Evolutionary conservation across 2,329 filamentous ascomycete species (phyloP).

Genomic region (Aspergillus intermedius): DNA sequence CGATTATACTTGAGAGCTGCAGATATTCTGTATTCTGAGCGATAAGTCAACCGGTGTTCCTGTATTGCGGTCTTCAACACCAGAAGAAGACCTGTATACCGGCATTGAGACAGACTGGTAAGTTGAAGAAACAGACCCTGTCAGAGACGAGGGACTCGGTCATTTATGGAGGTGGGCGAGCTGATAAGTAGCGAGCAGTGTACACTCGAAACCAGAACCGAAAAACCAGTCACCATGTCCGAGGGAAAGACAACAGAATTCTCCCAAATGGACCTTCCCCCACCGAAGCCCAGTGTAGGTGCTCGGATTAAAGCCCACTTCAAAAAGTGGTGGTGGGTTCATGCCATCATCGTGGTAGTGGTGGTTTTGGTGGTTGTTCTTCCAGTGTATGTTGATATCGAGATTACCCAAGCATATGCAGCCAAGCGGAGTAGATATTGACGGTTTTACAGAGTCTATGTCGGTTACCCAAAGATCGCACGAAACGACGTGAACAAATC

Average conservation of each 20-base stretch:
- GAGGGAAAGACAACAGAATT: constrained; percentile 15
- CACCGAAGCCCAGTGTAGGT: constrained; percentile 19
- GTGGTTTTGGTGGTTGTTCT: constrained; percentile 49
- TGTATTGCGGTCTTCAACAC: too few relatives aligned
- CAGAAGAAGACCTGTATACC: too few relatives aligned
- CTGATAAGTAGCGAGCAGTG: not conserved
- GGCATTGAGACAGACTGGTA: too few relatives aligned
- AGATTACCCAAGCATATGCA: not conserved
- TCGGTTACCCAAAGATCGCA: constrained; percentile 53
- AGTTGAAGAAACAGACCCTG: too few relatives aligned
- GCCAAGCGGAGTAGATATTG: not conserved
- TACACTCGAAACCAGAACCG: not conserved
- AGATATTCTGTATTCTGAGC: too few relatives aligned
- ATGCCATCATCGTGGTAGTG: constrained; percentile 46
- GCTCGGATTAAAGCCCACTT: constrained; percentile 26
- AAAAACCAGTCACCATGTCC: constrained; percentile 9
- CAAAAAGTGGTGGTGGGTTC: constrained; percentile 49
- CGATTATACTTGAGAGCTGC: too few relatives aligned
- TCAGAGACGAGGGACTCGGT: too few relatives aligned
- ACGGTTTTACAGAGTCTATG: constrained; percentile 45
- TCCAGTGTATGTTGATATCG: constrained; percentile 45
- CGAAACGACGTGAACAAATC: constrained; percentile 50
- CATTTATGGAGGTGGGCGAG: not conserved
- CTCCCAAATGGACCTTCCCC: not conserved
- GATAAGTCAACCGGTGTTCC: too few relatives aligned